Evolutionary conservation across 768 basidiomycete genomes (phyloP).

Genomic region (Pisolithus marmoratus): DNA sequence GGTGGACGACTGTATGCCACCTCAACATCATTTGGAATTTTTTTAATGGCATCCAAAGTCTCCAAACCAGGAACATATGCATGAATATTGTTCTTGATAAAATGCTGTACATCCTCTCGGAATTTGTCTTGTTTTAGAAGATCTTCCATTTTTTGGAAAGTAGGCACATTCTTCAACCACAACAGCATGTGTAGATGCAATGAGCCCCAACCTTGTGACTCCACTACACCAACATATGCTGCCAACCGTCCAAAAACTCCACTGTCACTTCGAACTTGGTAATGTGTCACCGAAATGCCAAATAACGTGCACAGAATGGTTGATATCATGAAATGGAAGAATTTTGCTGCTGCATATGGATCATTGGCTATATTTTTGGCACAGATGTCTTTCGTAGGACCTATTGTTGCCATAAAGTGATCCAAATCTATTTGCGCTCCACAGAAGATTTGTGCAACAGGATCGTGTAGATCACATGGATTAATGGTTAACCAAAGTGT

Average conservation of each 20-base stretch:
- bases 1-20: conserved; percentile 31
- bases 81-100: conserved; percentile 22
- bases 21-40: conserved; percentile 10
- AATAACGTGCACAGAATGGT: conserved; percentile 29
- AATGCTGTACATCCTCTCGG: conserved; percentile 19
- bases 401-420: conserved; percentile 12
- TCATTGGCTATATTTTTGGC: conserved; percentile 29
- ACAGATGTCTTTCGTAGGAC: conserved; percentile 17
- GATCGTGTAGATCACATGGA: too few relatives aligned
- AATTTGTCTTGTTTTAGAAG: conserved; percentile 14
- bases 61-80: conserved; percentile 4
- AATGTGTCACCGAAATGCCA: conserved; percentile 16
- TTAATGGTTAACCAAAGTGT: too few relatives aligned
- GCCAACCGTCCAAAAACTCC: conserved; percentile 27
- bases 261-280: background rate
- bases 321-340: conserved; percentile 32
- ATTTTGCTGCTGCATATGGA: conserved; percentile 38
- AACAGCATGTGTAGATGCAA: conserved; percentile 17
- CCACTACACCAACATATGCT: conserved; percentile 24
- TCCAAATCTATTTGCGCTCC: conserved; percentile 41
- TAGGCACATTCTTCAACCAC: background rate
- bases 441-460: conserved; percentile 14
- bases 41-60: conserved; percentile 13
- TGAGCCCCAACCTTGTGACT: conserved; percentile 36
- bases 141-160: background rate